Evolutionary conservation across 345 rosid genomes (phyloP), one percentile per base, ranked within the genome.

Genomic region (Excoecaria agallocha): DNA sequence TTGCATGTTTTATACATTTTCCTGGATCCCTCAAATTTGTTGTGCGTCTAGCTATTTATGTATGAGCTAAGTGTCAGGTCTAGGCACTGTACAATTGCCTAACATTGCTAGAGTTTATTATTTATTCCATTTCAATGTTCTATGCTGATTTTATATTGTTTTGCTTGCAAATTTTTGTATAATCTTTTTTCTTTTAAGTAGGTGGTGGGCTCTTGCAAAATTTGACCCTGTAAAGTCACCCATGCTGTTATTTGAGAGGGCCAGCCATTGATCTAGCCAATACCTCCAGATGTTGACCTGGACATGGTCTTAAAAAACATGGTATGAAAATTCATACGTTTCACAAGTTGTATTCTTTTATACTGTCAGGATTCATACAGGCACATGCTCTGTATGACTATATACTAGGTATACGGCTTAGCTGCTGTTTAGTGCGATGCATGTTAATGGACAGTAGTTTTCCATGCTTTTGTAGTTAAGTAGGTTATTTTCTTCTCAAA

Each of bases 121-220:
- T 24, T 9, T 12, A 35, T 49, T 59, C 7, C 25, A 38, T n/a
- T 12, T 65, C 37, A 17, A 16, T 65, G 5, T 66, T 66, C 62
- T 16, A 46, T 68, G n/a, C 46, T 6, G 15, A 64, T 48, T 24
- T 7, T 5, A 2, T 66, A 20, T 41, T 43, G 68, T 39, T 55
- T 77, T 24, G 12, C 55, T 41, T 6, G 6, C 6, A 41, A 6
- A 41, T 6, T 41, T 3, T 6, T 41, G 43, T 41, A 41, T 6
- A 0, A 1, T 20, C 0, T 8, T 74, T 62, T 72, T 57, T 68
- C 66, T 76, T 71, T 13, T 37, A 56, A 20, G 61, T 79, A 95
- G 98, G 96, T 95, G 98, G 99, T 87, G 93, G 94, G 97, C 97
- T 57, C 97, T 97, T 61, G 85, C 97, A 54, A 95, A 95, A 80